phyloP scores from a whole-genome alignment of 2,329 filamentous ascomycete genomes.

The Botryosphaeria agaves region DNA sequence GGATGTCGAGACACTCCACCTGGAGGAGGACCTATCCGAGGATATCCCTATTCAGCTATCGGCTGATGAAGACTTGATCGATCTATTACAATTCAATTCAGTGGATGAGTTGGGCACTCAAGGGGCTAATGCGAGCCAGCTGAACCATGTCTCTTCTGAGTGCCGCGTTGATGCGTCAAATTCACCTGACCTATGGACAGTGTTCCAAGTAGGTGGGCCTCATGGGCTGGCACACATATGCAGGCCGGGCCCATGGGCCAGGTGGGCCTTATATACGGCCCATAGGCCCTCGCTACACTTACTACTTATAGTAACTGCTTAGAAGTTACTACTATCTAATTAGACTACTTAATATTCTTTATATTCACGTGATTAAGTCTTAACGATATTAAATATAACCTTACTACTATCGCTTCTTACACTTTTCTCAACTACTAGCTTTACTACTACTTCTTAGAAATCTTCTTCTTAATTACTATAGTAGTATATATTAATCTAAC shows the following conservation, averaged over 20 bases:
- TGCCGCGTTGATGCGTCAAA: too few relatives aligned
- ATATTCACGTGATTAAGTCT: background rate
- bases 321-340: background rate
- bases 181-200: too few relatives aligned
- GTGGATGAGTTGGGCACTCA: too few relatives aligned
- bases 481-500: background rate
- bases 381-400: too few relatives aligned
- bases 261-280: background rate
- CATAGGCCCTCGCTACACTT: background rate
- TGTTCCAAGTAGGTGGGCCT: background rate
- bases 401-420: background rate
- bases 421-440: background rate
- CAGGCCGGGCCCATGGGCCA: background rate
- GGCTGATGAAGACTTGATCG: too few relatives aligned
- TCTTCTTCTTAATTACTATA: background rate
- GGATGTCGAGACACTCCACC: too few relatives aligned
- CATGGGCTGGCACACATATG: background rate
- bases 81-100: too few relatives aligned
- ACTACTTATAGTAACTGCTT: background rate
- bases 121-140: too few relatives aligned
- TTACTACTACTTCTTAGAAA: background rate
- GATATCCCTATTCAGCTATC: too few relatives aligned
- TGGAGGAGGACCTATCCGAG: too few relatives aligned
- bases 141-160: too few relatives aligned
- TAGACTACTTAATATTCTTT: background rate